Percentiles rank a stretch among this genome's conserved stretches.
phyloP scores from a whole-genome alignment of 1,284 basidiomycete species.

The Cutaneotrichosporon arboriforme region DNA sequence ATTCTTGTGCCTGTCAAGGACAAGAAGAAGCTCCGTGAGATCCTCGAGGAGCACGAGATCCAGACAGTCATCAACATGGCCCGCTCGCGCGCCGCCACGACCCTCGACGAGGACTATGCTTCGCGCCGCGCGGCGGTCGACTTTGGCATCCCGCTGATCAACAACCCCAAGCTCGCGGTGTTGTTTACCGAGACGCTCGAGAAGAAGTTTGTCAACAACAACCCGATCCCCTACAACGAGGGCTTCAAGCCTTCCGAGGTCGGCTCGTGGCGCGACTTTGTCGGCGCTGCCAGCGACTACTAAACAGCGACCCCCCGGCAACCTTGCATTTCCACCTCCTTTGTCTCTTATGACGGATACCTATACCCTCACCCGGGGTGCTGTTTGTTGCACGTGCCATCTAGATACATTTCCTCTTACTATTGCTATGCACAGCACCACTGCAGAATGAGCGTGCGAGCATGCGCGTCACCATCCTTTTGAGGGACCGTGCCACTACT shows the following conservation, averaged over 20 bases:
- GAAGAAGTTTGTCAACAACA: slow-evolving; percentile 80
- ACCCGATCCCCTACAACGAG: slow-evolving; percentile 75
- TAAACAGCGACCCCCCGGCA: slow-evolving; percentile 4
- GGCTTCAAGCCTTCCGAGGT: slow-evolving; percentile 91
- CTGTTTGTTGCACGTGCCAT: slow-evolving; percentile 1
- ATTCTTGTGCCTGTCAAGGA: slow-evolving; percentile 97
- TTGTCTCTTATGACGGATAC: not conserved
- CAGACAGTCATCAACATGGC: slow-evolving; percentile 94
- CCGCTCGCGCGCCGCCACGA: slow-evolving; percentile 67
- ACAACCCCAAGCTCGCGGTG: slow-evolving; percentile 82
- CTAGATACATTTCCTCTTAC: slow-evolving; percentile 5
- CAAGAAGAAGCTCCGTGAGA: slow-evolving; percentile 85
- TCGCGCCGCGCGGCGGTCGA: slow-evolving; percentile 86
- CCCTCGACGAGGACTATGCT: slow-evolving; percentile 92
- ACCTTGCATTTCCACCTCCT: not conserved
- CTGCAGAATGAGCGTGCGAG: not conserved
- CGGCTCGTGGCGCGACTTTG: slow-evolving; percentile 81
- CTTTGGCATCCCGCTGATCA: slow-evolving; percentile 76
- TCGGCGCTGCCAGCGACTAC: slow-evolving; percentile 51
- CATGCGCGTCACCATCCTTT: too few species aligned
- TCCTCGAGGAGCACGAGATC: slow-evolving; percentile 82
- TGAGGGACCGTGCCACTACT: too few species aligned
- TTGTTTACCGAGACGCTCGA: slow-evolving; percentile 87
- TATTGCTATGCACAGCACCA: slow-evolving; percentile 13
- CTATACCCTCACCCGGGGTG: slow-evolving; percentile 12